Percentiles rank a stretch among this genome's conserved stretches.
Evolutionary conservation across 352 stramenopile genomes (phyloP).

Genomic region (Pythium inflatum): DNA sequence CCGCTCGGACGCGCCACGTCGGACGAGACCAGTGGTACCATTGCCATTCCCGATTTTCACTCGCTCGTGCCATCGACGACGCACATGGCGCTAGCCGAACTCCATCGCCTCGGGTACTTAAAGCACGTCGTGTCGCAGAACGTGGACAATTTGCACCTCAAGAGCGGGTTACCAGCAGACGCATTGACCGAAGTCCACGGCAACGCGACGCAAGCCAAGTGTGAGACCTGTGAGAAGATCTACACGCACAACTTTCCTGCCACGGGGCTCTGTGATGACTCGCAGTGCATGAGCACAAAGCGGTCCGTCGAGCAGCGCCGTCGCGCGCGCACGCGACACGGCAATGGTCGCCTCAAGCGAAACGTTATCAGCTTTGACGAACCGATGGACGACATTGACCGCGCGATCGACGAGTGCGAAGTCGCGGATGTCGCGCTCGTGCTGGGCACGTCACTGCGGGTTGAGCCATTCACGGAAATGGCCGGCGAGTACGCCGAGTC

Average conservation of each 20-base stretch:
- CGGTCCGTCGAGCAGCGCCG: slow-evolving; percentile 61
- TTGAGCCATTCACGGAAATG: slow-evolving; percentile 85
- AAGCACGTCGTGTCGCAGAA: slow-evolving; percentile 87
- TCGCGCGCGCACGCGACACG: slow-evolving; percentile 68
- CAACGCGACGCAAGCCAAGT: slow-evolving; percentile 82
- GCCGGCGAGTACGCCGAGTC: slow-evolving; percentile 73
- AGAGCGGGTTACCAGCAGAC: slow-evolving; percentile 65
- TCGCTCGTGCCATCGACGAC: slow-evolving; percentile 71
- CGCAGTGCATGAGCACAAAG: slow-evolving; percentile 68
- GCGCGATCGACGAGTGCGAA: slow-evolving; percentile 81
- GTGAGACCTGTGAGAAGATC: slow-evolving; percentile 86
- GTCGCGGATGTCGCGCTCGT: slow-evolving; percentile 76
- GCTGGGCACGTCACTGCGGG: slow-evolving; percentile 72
- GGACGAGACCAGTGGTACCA: background rate
- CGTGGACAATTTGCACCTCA: slow-evolving; percentile 83
- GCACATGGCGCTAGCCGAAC: slow-evolving; percentile 81
- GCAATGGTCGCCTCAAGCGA: slow-evolving; percentile 73
- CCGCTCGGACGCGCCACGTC: background rate
- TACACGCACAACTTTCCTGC: slow-evolving; percentile 74
- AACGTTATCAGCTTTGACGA: slow-evolving; percentile 86
- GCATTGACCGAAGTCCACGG: slow-evolving; percentile 79
- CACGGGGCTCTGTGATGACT: slow-evolving; percentile 70
- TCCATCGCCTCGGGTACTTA: slow-evolving; percentile 71
- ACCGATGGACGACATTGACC: slow-evolving; percentile 77
- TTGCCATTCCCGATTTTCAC: slow-evolving; percentile 77